A percentile compares a stretch with the other conserved stretches of the same genome.
Evolutionary conservation across 192 early-diverging fungal genomes (phyloP).

Genomic region (Entophlyctis luteolus): DNA sequence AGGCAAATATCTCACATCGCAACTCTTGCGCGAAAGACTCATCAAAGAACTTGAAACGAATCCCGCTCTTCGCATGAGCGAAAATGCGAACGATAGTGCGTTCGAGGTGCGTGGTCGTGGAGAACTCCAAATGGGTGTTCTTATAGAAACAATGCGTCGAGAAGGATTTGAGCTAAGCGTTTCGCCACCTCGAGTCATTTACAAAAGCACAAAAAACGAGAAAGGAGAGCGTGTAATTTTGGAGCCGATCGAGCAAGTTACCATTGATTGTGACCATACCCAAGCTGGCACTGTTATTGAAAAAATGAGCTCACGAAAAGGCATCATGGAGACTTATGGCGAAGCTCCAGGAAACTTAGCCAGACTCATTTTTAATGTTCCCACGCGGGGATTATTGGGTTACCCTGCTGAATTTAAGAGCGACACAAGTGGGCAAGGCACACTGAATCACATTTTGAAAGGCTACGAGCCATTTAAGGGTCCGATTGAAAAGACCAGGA

Average conservation of each 20-base stretch:
- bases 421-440: slow-evolving; percentile 79
- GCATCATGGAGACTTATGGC: slow-evolving; percentile 68
- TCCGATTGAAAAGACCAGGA: slow-evolving; percentile 67
- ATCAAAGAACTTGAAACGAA: slow-evolving; percentile 76
- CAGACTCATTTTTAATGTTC: slow-evolving; percentile 72
- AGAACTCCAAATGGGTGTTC: slow-evolving; percentile 81
- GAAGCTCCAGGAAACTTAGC: slow-evolving; percentile 68
- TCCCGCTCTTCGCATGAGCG: slow-evolving; percentile 71
- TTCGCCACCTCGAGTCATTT: slow-evolving; percentile 77
- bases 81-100: slow-evolving; percentile 58
- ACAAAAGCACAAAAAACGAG: slow-evolving; percentile 47
- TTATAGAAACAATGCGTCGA: slow-evolving; percentile 86
- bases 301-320: slow-evolving; percentile 79
- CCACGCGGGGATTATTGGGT: slow-evolving; percentile 76
- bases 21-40: slow-evolving; percentile 72
- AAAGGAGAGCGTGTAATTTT: slow-evolving; percentile 54
- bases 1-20: slow-evolving; percentile 65
- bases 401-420: slow-evolving; percentile 86
- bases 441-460: slow-evolving; percentile 73
- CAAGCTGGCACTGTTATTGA: slow-evolving; percentile 75
- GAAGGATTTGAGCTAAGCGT: slow-evolving; percentile 84
- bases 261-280: slow-evolving; percentile 71
- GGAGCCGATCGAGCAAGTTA: slow-evolving; percentile 82
- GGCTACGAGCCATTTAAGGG: slow-evolving; percentile 72
- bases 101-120: slow-evolving; percentile 84